Evolutionary conservation across 768 basidiomycete species (phyloP).

Genomic region (Termitomyces sp.): DNA sequence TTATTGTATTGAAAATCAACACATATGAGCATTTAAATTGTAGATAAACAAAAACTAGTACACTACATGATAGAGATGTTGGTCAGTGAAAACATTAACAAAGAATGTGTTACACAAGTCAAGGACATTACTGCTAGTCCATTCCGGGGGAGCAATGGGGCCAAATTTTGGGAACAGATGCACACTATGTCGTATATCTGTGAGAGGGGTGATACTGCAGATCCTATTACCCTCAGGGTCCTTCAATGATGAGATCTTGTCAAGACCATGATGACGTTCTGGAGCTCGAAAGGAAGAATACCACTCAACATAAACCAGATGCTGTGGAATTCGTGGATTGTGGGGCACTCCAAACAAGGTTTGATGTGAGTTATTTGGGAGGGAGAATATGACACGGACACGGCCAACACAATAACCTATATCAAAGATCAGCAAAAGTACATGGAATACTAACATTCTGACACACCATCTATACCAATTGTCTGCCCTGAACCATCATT

Average conservation of each 20-base stretch:
- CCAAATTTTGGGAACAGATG: no score
- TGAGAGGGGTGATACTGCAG: slow-evolving; percentile 24
- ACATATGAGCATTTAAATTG: no score
- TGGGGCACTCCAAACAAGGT: neutral
- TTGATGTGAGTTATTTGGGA: neutral
- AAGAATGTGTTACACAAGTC: slow-evolving; percentile 13
- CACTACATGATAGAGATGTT: slow-evolving; percentile 13
- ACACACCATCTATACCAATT: no score
- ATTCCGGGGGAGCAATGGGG: slow-evolving; percentile 11
- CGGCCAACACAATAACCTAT: no score
- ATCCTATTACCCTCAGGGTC: slow-evolving; percentile 7
- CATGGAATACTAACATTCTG: no score
- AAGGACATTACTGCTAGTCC: no score
- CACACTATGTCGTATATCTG: slow-evolving; percentile 23
- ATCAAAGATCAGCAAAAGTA: no score
- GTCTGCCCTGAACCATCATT: neutral
- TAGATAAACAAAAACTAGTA: neutral
- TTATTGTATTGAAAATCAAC: no score
- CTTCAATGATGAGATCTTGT: slow-evolving; percentile 11
- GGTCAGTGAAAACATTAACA: slow-evolving; percentile 14
- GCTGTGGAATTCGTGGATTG: no score
- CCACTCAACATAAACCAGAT: slow-evolving; percentile 28
- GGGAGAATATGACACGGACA: neutral
- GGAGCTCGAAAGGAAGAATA: slow-evolving; percentile 15
- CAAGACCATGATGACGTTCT: slow-evolving; percentile 14